These are phyloP conservation scores for Aaosphaeria arxii DNA, from an alignment of 2,329 filamentous ascomycete species.

Conservation along the genomic window DNA sequence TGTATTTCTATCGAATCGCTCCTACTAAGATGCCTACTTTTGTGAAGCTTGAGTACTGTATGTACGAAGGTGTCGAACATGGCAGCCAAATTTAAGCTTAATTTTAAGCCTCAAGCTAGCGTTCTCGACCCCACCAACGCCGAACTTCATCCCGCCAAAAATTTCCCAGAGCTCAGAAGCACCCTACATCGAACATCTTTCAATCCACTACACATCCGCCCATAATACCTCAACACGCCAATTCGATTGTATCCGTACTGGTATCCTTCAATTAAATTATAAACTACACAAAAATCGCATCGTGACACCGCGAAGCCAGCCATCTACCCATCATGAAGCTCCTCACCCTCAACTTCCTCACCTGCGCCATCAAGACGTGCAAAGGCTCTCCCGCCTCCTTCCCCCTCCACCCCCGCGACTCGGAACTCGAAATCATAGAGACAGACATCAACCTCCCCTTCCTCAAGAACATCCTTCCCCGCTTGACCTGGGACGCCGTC, in stretches of 20 bases:
- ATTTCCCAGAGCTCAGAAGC: not conserved
- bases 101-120: constrained; percentile 10
- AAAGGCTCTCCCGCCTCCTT: constrained; percentile 77
- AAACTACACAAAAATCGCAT: no score
- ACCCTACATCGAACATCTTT: no score
- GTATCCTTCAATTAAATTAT: no score
- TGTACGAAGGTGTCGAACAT: no score
- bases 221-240: no score
- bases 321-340: constrained; percentile 69
- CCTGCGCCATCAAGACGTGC: constrained; percentile 94
- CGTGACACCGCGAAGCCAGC: no score
- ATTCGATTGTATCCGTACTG: no score
- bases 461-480: constrained; percentile 77
- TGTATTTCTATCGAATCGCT: no score
- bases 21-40: no score
- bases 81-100: constrained; percentile 8
- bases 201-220: no score
- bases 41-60: no score
- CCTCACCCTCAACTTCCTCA: constrained; percentile 92
- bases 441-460: constrained; percentile 78
- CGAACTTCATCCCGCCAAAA: constrained; percentile 1
- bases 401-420: constrained; percentile 88
- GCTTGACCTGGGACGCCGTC: constrained; percentile 85
- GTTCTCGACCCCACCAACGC: constrained; percentile 3
- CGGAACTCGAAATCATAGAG: constrained; percentile 82